phyloP scores from a whole-genome alignment of 1,284 basidiomycete genomes.

The Mixia osmundae region DNA sequence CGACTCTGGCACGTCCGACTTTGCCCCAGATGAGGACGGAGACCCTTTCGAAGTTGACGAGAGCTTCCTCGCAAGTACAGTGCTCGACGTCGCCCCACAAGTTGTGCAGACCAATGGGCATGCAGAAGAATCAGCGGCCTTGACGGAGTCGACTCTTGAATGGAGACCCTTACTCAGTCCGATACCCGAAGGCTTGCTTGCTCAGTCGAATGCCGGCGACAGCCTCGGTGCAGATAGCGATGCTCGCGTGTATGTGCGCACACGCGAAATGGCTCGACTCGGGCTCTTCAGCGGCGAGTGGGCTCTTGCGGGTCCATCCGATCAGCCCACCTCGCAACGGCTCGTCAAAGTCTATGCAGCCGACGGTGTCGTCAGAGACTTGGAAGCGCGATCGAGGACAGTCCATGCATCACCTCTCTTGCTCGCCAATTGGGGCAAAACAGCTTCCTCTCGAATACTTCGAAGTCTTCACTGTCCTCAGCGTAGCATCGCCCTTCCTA shows the following conservation, averaged over 20 bases:
- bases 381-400: constrained; percentile 3
- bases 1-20: no score
- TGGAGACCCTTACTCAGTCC: no score
- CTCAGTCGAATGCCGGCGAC: no score
- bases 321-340: constrained; percentile 14
- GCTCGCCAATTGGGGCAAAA: constrained; percentile 14
- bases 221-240: constrained; percentile 13
- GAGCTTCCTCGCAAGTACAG: no score
- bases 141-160: no score
- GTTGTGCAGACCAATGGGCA: no score
- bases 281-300: constrained; percentile 70
- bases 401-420: constrained; percentile 30
- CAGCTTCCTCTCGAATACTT: constrained; percentile 3
- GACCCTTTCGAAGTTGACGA: no score
- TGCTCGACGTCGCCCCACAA: no score
- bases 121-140: no score
- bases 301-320: constrained; percentile 31
- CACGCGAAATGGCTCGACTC: constrained; percentile 40
- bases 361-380: constrained; percentile 10
- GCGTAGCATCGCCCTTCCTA: constrained; percentile 37
- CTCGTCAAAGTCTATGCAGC: constrained; percentile 15
- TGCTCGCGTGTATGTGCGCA: constrained; percentile 29
- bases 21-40: no score
- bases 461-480: constrained; percentile 21
- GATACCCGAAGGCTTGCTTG: no score